phyloP scores from a whole-genome alignment of 345 rosid genomes.

The Eucalyptus erythrocorys region DNA sequence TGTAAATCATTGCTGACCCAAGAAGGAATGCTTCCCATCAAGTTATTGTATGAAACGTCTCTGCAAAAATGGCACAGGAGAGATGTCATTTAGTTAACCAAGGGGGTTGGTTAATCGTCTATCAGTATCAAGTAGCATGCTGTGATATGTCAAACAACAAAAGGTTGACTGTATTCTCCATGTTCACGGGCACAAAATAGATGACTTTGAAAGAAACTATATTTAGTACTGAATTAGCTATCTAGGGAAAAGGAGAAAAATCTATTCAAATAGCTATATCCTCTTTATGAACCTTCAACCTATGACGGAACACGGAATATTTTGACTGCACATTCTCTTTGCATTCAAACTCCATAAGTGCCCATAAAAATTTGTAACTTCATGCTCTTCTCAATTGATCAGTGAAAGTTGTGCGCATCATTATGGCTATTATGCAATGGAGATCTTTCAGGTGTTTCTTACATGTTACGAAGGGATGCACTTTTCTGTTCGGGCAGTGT shows the following conservation, averaged over 20 bases:
- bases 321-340: background rate
- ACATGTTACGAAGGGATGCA: slow-evolving; percentile 38
- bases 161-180: background rate
- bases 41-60: slow-evolving; percentile 73
- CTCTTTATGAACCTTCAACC: background rate
- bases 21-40: slow-evolving; percentile 55
- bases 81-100: background rate
- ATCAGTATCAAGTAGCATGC: background rate
- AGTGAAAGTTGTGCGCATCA: background rate
- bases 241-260: background rate
- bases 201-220: background rate
- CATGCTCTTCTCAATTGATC: background rate
- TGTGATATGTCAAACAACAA: background rate
- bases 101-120: background rate
- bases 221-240: background rate
- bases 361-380: background rate
- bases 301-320: background rate
- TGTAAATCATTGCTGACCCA: slow-evolving; percentile 37
- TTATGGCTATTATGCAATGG: background rate
- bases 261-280: background rate
- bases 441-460: slow-evolving; percentile 1
- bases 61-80: slow-evolving; percentile 17
- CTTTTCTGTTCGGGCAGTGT: slow-evolving; percentile 38
- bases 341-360: background rate
- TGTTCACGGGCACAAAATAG: background rate